Evolutionary conservation across 2,329 filamentous ascomycete genomes (phyloP).

Genomic region (Aureobasidium vineae): DNA sequence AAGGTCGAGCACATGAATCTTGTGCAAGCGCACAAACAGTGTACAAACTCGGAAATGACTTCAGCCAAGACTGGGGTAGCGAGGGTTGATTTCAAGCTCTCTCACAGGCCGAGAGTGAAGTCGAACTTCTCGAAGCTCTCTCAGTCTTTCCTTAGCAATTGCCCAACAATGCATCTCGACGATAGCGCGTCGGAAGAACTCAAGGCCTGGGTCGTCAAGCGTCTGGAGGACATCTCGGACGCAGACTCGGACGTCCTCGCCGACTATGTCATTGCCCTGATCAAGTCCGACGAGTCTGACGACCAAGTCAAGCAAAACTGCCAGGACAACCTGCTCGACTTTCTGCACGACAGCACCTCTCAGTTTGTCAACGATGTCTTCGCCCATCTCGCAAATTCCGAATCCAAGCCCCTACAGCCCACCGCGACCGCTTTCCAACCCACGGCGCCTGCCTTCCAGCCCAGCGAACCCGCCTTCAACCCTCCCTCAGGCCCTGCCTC

Average conservation of each 20-base stretch:
- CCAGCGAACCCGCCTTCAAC: conserved; percentile 30
- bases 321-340: conserved; percentile 70
- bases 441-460: conserved; percentile 9
- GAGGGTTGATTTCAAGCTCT: conserved; percentile 16
- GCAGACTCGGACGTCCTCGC: conserved; percentile 78
- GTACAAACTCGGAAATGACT: background rate
- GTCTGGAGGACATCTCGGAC: conserved; percentile 73
- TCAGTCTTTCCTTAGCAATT: background rate
- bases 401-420: conserved; percentile 16
- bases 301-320: conserved; percentile 66
- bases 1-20: background rate
- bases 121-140: background rate
- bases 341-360: conserved; percentile 59
- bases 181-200: conserved; percentile 58
- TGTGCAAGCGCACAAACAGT: conserved; percentile 2
- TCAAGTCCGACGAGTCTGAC: conserved; percentile 66
- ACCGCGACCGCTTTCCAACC: conserved; percentile 24
- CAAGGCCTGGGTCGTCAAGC: conserved; percentile 75
- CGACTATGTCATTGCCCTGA: conserved; percentile 77
- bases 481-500: conserved; percentile 36
- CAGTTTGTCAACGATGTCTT: conserved; percentile 73
- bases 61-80: conserved; percentile 15
- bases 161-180: conserved; percentile 51
- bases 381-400: conserved; percentile 58
- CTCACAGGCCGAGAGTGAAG: background rate